Conservation (phyloP, 805 yeast genomes). For the Pichia occidentalis region DNA sequence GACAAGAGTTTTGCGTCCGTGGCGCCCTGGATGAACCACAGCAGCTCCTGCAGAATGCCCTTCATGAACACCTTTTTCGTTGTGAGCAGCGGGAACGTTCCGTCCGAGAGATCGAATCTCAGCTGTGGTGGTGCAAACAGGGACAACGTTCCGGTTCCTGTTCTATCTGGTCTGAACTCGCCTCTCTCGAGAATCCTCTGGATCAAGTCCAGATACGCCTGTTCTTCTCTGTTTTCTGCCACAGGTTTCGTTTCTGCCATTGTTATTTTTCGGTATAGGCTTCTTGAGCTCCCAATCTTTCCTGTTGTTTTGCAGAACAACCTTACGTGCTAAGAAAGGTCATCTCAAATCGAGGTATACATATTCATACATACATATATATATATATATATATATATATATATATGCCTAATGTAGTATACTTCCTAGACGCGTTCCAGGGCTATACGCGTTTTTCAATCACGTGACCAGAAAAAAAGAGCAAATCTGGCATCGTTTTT, state of each 20-base stretch:
- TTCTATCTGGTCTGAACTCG: slow-evolving; percentile 88
- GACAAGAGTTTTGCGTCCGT: slow-evolving; percentile 79
- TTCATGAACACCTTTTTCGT: slow-evolving; percentile 88
- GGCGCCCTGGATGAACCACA: slow-evolving; percentile 89
- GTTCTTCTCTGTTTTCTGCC: slow-evolving; percentile 52
- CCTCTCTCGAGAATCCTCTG: slow-evolving; percentile 72
- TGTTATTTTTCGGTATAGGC: too few relatives aligned
- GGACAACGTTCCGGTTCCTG: slow-evolving; percentile 93
- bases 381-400: too few relatives aligned
- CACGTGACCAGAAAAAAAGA: too few relatives aligned
- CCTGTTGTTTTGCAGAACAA: too few relatives aligned
- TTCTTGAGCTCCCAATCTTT: too few relatives aligned
- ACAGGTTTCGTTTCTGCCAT: not conserved
- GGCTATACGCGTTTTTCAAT: too few relatives aligned
- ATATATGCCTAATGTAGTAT: too few relatives aligned
- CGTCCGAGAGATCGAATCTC: slow-evolving; percentile 68
- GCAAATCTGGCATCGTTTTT: too few relatives aligned
- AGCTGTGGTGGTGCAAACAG: slow-evolving; percentile 95
- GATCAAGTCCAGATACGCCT: slow-evolving; percentile 81
- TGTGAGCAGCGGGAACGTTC: slow-evolving; percentile 79
- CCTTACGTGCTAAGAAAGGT: too few relatives aligned
- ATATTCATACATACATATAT: too few relatives aligned
- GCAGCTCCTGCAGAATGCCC: slow-evolving; percentile 80
- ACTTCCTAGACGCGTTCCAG: too few relatives aligned
- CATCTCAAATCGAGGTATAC: too few relatives aligned